Conservation (phyloP, 495 filamentous ascomycete genomes). For the Filosporella fistucella region DNA sequence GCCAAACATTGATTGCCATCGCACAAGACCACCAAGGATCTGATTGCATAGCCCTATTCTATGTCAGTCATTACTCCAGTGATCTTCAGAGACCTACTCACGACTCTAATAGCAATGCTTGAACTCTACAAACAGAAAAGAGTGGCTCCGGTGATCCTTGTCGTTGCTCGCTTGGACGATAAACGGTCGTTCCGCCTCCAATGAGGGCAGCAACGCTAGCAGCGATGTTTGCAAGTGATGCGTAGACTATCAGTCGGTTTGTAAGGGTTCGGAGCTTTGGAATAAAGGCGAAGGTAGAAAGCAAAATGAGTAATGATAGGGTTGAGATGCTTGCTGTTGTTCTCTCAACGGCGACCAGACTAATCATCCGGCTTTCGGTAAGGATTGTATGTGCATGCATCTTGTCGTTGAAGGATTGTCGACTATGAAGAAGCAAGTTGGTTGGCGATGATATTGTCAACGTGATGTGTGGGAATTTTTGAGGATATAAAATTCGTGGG, state of each 20-base stretch:
- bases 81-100: slow-evolving; percentile 31
- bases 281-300: slow-evolving; percentile 61
- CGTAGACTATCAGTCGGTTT: slow-evolving; percentile 79
- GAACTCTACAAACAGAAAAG: slow-evolving; percentile 63
- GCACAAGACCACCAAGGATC: slow-evolving; percentile 60
- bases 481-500: too few species aligned
- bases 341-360: slow-evolving; percentile 36
- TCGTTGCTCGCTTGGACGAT: too few species aligned
- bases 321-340: slow-evolving; percentile 56
- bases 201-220: slow-evolving; percentile 76
- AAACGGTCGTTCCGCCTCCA: too few species aligned
- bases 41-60: slow-evolving; percentile 50
- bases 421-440: too few species aligned
- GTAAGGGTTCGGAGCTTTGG: slow-evolving; percentile 66
- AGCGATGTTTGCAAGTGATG: slow-evolving; percentile 76
- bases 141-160: slow-evolving; percentile 42
- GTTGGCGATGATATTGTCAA: too few species aligned
- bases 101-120: slow-evolving; percentile 69
- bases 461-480: too few species aligned
- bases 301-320: slow-evolving; percentile 61
- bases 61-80: slow-evolving; percentile 7
- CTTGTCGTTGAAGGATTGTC: too few species aligned
- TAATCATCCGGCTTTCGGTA: too few species aligned
- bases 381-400: too few species aligned
- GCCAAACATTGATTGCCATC: slow-evolving; percentile 84